Conservation (phyloP, 2,329 filamentous ascomycete genomes). For the Pseudocercospora cruenta region DNA sequence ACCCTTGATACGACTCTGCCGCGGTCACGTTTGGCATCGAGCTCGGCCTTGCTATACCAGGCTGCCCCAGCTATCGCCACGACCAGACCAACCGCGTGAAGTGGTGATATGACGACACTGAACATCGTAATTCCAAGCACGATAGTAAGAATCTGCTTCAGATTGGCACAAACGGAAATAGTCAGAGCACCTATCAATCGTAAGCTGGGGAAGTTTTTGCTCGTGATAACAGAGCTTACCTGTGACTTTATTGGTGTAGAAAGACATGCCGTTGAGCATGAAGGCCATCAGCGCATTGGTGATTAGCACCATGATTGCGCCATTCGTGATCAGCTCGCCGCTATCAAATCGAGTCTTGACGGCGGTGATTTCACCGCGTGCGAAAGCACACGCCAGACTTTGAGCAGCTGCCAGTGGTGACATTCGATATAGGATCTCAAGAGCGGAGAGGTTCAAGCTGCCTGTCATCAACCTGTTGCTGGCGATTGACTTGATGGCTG, state of each 20-base stretch:
- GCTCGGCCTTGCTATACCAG: conserved; percentile 61
- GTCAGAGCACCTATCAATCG: conserved; percentile 31
- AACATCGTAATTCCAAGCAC: conserved; percentile 40
- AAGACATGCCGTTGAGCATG: conserved; percentile 40
- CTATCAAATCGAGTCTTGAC: neutral
- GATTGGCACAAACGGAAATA: conserved; percentile 40
- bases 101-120: conserved; percentile 33
- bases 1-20: neutral
- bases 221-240: conserved; percentile 16
- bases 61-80: conserved; percentile 60
- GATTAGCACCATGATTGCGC: neutral
- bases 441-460: conserved; percentile 57
- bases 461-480: conserved; percentile 68
- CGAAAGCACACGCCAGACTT: conserved; percentile 56
- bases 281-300: conserved; percentile 38
- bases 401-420: conserved; percentile 63
- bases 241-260: conserved; percentile 41
- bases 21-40: conserved; percentile 40
- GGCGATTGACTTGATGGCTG: conserved; percentile 60
- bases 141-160: conserved; percentile 42
- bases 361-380: conserved; percentile 45
- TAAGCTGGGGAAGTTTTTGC: neutral
- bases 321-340: neutral
- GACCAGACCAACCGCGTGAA: conserved; percentile 59
- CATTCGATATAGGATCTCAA: conserved; percentile 65